Conservation (phyloP, 805 yeast species). For the Ogataea saltuana region DNA sequence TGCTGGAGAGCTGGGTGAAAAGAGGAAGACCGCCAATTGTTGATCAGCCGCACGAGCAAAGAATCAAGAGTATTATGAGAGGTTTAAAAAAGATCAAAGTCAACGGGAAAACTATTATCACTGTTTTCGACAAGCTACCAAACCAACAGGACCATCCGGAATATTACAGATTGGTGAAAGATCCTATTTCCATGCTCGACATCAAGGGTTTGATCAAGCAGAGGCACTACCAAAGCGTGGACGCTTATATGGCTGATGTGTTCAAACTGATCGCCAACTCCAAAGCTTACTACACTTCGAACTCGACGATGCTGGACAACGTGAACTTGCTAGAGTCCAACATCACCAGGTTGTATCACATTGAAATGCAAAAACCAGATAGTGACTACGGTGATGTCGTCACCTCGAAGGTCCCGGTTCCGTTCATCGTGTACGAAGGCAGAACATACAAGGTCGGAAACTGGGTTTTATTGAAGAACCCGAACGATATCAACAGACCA, state of each 20-base stretch:
- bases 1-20: slow-evolving; percentile 52
- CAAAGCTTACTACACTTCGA: slow-evolving; percentile 60
- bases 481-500: slow-evolving; percentile 86
- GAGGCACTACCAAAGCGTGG: slow-evolving; percentile 76
- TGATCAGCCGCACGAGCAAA: slow-evolving; percentile 87
- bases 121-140: slow-evolving; percentile 79
- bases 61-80: slow-evolving; percentile 85
- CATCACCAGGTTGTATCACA: slow-evolving; percentile 56
- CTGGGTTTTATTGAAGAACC: slow-evolving; percentile 88
- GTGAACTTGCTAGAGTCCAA: slow-evolving; percentile 63
- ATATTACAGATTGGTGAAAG: slow-evolving; percentile 53
- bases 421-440: slow-evolving; percentile 78
- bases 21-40: slow-evolving; percentile 91
- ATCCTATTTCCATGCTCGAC: slow-evolving; percentile 69
- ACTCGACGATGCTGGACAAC: slow-evolving; percentile 58
- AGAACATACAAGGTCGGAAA: slow-evolving; percentile 84
- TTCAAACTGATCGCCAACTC: slow-evolving; percentile 73
- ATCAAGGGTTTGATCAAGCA: slow-evolving; percentile 83
- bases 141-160: slow-evolving; percentile 56
- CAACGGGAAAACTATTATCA: slow-evolving; percentile 45
- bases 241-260: slow-evolving; percentile 75
- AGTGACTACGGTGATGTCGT: slow-evolving; percentile 64
- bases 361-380: slow-evolving; percentile 81
- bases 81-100: slow-evolving; percentile 71
- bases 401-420: slow-evolving; percentile 58